Base-by-base conservation (phyloP, 2,329 filamentous ascomycete species). In the Ophiostoma tasmaniense region DNA sequence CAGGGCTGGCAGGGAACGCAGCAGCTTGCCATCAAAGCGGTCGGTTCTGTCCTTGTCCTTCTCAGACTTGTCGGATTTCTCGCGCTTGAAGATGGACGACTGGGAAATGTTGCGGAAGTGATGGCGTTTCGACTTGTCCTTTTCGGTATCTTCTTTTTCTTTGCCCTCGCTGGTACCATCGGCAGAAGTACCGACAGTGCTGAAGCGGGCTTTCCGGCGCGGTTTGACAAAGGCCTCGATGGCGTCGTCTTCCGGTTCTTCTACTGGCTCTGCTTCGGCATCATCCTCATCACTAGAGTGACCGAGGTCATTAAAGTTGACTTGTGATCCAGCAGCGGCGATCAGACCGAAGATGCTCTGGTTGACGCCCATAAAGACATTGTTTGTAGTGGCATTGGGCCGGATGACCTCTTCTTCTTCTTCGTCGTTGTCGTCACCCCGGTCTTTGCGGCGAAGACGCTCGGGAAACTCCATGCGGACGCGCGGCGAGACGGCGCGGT, bases 301-400 rank as follows among this genome's bases (percentile, higher is more conserved):
- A 66, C 81, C 90, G 75, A 90, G 87, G 70, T 90, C 85, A 77
- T 91, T 89, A 76, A 96, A 93, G 78, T 96, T 90, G 67, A 90
- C 89, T 70, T 87, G 88, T 37, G 92, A 93, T 7, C 93, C 92
- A 50, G 92, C 92, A 20, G 92, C 92, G 7, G 93, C 91, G 73
- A 98, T 93, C 79, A 98, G 87, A 68, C 92, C 93, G 77, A 97
- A 96, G 68, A 98, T 89, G 73, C 92, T 96, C 82, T 97, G 93
- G 78, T 97, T 95, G 88, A 96, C 92, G 75, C 93, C 92, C 79
- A 87, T 81, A 70, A 85, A 83, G 77, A 85, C 81, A 72, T 82
- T 80, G 17, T 80, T 78, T 50, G 79, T 80, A 69, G 82, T 80
- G 10, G 74, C 76, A 1, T 81, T 78, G 4, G 78, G 78, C 64